Evolutionary conservation across 257 asterid species (phyloP), one percentile per base, ranked within the genome.

Genomic region (Solanum appendiculatum): DNA sequence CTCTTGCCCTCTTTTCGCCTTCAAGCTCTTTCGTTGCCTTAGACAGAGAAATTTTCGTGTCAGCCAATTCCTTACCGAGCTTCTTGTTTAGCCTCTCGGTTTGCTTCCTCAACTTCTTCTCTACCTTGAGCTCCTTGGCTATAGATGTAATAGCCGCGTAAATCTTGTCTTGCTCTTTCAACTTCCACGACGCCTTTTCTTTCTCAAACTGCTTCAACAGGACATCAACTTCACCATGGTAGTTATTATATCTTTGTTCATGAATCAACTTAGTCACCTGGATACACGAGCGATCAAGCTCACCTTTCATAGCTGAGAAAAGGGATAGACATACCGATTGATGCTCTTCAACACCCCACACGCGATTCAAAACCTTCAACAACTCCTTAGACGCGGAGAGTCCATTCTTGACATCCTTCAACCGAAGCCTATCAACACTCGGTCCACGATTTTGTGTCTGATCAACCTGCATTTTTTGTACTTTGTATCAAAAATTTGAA

Each of bases 31-130:
- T 92, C 13, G 21, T 84, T 15, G 91, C 90, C 91, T 89, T 91
- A 14, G 87, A 83, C 21, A 97, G 88, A 48, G 90, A 91, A 27
- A 54, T 91, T 88, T 95, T 95, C 8, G 95, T 91, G 54, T 93
- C 98, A 1, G 95, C 94, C 86, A 97, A 89, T 87, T 96, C 99
- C 69, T 75, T 88, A 63, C 99, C 99, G 2, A 97, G 99, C 88
- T 96, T 95, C 90, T 95, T 93, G 92, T 95, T 97, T 72, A 97
- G 87, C 83, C 98, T 90, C 92, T 97, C 99, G 1, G 98, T 92
- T 90, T 96, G 99, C 44, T 93, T 88, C 93, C 95, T 96, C 83
- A 96, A 89, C 92, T 90, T 96, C 98, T 93, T 95, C 92, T 97
- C 99, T 1, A 84, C 80, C 82, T 94, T 95, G 29, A 95, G 95